phyloP scores from a whole-genome alignment of 768 basidiomycete genomes.

The Paxillus ammoniavirescens region DNA sequence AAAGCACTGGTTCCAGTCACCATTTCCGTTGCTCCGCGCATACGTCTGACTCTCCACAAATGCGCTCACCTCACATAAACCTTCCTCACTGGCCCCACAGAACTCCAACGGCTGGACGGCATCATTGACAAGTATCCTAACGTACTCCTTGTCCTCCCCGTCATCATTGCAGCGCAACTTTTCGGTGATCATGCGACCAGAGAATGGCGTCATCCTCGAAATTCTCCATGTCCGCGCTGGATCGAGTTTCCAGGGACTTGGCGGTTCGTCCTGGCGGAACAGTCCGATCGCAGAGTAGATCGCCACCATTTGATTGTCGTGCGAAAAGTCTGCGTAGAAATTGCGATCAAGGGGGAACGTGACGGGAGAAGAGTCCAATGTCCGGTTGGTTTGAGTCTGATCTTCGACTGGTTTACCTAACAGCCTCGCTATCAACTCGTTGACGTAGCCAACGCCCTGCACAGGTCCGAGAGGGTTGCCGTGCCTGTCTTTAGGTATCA shows the following conservation, averaged over 20 bases:
- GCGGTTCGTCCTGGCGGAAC: constrained; percentile 35
- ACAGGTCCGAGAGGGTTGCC: constrained; percentile 69
- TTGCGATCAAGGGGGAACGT: constrained; percentile 72
- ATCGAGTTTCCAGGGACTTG: constrained; percentile 18
- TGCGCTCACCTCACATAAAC: constrained; percentile 59
- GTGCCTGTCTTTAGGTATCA: constrained; percentile 41
- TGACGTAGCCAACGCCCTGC: constrained; percentile 85
- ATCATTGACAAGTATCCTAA: constrained; percentile 81
- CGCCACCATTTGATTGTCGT: constrained; percentile 83
- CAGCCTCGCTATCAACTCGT: constrained; percentile 84
- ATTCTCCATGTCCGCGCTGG: constrained; percentile 47
- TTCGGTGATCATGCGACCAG: constrained; percentile 73
- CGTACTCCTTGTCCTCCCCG: constrained; percentile 40
- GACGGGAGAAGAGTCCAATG: constrained; percentile 57
- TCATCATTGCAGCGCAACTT: constrained; percentile 46
- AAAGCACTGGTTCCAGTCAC: constrained; percentile 70
- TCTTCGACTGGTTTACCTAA: constrained; percentile 61
- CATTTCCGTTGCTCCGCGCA: constrained; percentile 62
- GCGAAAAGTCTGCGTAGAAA: constrained; percentile 80
- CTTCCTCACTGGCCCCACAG: constrained; percentile 50
- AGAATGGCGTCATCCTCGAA: constrained; percentile 70
- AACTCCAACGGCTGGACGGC: constrained; percentile 61
- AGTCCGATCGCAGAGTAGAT: constrained; percentile 66
- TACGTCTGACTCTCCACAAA: constrained; percentile 76
- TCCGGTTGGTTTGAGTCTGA: constrained; percentile 70